phyloP scores from a whole-genome alignment of 441 rosid species.

The Populus hybrid region DNA sequence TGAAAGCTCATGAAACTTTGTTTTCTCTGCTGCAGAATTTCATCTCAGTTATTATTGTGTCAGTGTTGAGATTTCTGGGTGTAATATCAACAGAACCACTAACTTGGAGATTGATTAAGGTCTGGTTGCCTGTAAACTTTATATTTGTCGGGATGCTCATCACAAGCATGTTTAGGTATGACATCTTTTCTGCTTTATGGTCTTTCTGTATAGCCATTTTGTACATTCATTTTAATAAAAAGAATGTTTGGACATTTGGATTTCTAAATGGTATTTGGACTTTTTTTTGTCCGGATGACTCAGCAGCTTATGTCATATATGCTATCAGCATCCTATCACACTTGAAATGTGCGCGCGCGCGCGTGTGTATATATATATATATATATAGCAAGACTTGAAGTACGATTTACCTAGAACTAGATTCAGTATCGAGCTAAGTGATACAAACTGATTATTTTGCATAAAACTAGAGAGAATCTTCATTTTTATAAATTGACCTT shows the following conservation, averaged over 20 bases:
- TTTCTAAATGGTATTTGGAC: background rate
- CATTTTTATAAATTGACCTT: no score
- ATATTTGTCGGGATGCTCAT: constrained; percentile 98
- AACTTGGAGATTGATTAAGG: constrained; percentile 76
- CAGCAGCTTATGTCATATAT: no score
- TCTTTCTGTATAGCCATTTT: background rate
- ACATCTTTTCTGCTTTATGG: constrained; percentile 7
- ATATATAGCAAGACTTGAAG: no score
- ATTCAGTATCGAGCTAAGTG: no score
- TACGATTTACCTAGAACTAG: no score
- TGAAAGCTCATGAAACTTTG: constrained; percentile 2
- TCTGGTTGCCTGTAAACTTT: constrained; percentile 94
- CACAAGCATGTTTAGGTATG: constrained; percentile 99
- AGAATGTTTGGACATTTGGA: background rate
- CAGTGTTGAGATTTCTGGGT: constrained; percentile 60
- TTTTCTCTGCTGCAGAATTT: constrained; percentile 64
- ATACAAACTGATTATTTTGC: no score
- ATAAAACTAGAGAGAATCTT: no score
- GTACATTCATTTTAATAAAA: background rate
- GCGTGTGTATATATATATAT: no score
- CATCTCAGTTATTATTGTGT: constrained; percentile 80
- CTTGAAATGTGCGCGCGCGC: no score
- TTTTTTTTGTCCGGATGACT: no score
- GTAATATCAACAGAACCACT: constrained; percentile 83
- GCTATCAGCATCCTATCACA: no score